A percentile compares a stretch with the other conserved stretches of the same genome.
phyloP scores from a whole-genome alignment of 495 filamentous ascomycete genomes.

The Podospora conica region DNA sequence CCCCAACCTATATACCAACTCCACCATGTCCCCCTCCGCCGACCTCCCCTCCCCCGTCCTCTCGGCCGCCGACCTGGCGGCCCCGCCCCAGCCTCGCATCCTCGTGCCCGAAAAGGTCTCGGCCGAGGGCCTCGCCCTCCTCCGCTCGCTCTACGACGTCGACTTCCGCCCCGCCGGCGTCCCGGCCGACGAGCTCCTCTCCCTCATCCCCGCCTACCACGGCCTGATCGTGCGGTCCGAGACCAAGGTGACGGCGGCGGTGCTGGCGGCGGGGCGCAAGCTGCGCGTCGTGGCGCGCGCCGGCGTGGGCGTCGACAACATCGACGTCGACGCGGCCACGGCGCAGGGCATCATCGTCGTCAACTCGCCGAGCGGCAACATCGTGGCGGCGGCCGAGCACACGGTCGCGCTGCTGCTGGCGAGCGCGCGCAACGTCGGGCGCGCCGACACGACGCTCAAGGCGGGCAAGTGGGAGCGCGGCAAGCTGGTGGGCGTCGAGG shows the following conservation, averaged over 20 bases:
- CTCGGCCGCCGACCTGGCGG: not conserved
- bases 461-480: slow-evolving; percentile 62
- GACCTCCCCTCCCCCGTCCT: slow-evolving; percentile 11
- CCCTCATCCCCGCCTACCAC: slow-evolving; percentile 56
- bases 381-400: slow-evolving; percentile 64
- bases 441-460: slow-evolving; percentile 53
- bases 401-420: slow-evolving; percentile 63
- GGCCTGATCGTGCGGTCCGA: slow-evolving; percentile 67
- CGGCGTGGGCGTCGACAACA: slow-evolving; percentile 72
- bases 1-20: not conserved
- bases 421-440: slow-evolving; percentile 57
- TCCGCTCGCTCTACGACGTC: slow-evolving; percentile 50
- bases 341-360: slow-evolving; percentile 62
- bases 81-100: slow-evolving; percentile 43
- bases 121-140: slow-evolving; percentile 59
- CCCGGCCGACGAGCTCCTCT: slow-evolving; percentile 48
- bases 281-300: slow-evolving; percentile 68
- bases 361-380: slow-evolving; percentile 64
- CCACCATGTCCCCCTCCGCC: slow-evolving; percentile 32
- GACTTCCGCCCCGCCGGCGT: slow-evolving; percentile 47
- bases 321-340: slow-evolving; percentile 61
- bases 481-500: slow-evolving; percentile 61
- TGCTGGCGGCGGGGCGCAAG: slow-evolving; percentile 52
- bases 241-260: slow-evolving; percentile 57
- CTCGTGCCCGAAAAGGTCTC: slow-evolving; percentile 69